Conservation (phyloP, 352 stramenopile species). For the Globisporangium nunn region DNA sequence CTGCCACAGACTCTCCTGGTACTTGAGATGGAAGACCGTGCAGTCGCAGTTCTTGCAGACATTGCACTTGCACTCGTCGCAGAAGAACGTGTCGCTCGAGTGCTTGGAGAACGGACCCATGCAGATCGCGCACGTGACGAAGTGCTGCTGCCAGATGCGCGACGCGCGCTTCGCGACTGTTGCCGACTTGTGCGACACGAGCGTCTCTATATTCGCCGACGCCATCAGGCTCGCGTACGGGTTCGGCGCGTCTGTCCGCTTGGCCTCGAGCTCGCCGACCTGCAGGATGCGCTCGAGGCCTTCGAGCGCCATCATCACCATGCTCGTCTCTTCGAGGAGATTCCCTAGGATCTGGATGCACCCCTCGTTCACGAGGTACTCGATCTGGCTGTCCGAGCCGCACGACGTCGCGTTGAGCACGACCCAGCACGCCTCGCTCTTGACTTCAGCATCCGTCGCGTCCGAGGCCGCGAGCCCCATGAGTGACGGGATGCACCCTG, state of each 20-base stretch:
- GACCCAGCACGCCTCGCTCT: conserved; percentile 98
- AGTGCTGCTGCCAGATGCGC: conserved; percentile 97
- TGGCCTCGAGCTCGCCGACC: conserved; percentile 87
- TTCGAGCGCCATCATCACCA: conserved; percentile 99
- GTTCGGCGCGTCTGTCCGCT: conserved; percentile 80
- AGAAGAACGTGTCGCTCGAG: conserved; percentile 94
- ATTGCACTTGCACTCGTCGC: conserved; percentile 97
- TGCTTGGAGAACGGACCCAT: conserved; percentile 93
- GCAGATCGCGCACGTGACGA: conserved; percentile 97
- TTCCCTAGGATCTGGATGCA: conserved; percentile 87
- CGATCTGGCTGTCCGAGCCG: conserved; percentile 93
- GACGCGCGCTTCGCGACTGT: conserved; percentile 93
- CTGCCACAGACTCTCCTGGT: conserved; percentile 94
- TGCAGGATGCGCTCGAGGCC: conserved; percentile 96
- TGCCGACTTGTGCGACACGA: conserved; percentile 92
- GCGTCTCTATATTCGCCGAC: conserved; percentile 88
- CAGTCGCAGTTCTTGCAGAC: conserved; percentile 97
- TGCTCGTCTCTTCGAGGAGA: conserved; percentile 93
- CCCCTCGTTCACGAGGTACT: conserved; percentile 84
- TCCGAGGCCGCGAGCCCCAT: conserved; percentile 91
- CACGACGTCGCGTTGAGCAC: conserved; percentile 98
- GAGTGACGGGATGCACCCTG: conserved; percentile 91
- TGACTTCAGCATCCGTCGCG: conserved; percentile 93
- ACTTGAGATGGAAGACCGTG: conserved; percentile 96
- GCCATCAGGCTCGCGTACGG: conserved; percentile 87